Conservation (phyloP, 805 yeast species). For the Schizosaccharomyces octosporus region DNA sequence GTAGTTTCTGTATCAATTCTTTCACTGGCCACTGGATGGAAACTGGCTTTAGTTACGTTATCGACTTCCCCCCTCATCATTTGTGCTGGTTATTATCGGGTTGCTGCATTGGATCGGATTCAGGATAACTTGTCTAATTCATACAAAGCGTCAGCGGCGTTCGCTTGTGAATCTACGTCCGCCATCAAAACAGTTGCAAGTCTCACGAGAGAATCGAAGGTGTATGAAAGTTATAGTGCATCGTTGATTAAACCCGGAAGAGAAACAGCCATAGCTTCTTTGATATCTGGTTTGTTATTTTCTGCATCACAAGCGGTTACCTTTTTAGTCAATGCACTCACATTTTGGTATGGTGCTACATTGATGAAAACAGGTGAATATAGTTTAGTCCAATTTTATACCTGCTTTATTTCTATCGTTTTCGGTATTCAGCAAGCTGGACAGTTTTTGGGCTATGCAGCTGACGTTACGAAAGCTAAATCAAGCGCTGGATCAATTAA, state of each 20-base stretch:
- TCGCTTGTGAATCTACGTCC: conserved; percentile 18
- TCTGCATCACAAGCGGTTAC: conserved; percentile 17
- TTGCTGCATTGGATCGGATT: conserved; percentile 14
- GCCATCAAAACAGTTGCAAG: conserved; percentile 21
- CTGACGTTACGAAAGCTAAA: conserved; percentile 21
- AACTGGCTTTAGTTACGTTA: conserved; percentile 20
- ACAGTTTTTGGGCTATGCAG: conserved; percentile 17
- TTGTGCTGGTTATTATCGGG: conserved; percentile 18
- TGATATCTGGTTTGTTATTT: conserved; percentile 13
- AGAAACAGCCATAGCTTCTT: conserved; percentile 5
- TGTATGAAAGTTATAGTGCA: conserved; percentile 12
- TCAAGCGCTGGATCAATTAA: conserved; percentile 15
- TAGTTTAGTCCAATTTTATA: conserved; percentile 15
- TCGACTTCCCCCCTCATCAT: conserved; percentile 17
- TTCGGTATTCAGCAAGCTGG: conserved; percentile 22
- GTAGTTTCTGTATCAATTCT: conserved; percentile 17
- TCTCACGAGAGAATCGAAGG: conserved; percentile 19
- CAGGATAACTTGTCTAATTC: conserved; percentile 17
- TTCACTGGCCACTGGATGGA: conserved; percentile 18
- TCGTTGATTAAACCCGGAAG: conserved; percentile 5
- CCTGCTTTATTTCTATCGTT: conserved; percentile 17
- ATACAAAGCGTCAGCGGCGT: conserved; percentile 17
- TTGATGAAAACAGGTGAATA: conserved; percentile 13
- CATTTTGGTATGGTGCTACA: conserved; percentile 21
- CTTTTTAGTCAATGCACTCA: conserved; percentile 18